Percentiles rank a stretch among this genome's conserved stretches.
Conservation (phyloP, 345 rosid genomes). For the Alliaria petiolata region DNA sequence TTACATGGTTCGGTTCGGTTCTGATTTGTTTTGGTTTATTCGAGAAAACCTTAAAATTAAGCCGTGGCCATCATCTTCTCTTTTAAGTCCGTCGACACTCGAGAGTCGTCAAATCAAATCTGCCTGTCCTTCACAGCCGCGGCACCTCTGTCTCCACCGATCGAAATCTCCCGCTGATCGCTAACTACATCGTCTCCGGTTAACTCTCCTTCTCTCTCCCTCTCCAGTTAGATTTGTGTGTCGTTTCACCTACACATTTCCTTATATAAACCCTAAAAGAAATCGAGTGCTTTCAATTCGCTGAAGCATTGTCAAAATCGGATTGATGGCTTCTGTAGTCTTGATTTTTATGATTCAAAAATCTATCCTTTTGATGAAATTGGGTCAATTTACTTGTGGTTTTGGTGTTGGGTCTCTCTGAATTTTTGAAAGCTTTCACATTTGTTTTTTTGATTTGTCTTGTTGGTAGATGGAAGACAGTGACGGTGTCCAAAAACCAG, state of each 20-base stretch:
- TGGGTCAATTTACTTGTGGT: neutral
- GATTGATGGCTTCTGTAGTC: neutral
- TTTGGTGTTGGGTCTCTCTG: neutral
- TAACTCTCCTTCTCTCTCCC: neutral
- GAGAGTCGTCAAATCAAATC: constrained; percentile 1
- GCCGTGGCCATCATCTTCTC: constrained; percentile 2
- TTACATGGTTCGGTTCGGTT: neutral
- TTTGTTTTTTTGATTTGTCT: neutral
- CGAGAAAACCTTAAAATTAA: neutral
- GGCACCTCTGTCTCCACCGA: neutral
- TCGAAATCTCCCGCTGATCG: neutral
- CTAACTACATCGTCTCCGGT: neutral
- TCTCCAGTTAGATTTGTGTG: neutral
- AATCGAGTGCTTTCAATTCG: neutral
- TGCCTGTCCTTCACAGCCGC: constrained; percentile 4
- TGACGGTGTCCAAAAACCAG: constrained; percentile 26
- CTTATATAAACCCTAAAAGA: constrained; percentile 8
- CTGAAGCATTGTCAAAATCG: neutral
- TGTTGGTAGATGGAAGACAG: constrained; percentile 25
- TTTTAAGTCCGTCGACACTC: constrained; percentile 4
- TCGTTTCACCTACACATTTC: neutral
- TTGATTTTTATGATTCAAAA: neutral
- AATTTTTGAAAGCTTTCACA: neutral
- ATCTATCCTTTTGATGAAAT: no score
- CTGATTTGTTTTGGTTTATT: neutral